Percentiles rank a stretch among this genome's conserved stretches.
Evolutionary conservation across 805 yeast species (phyloP).

Genomic region (Cyberlindnera euphorbiiphila): DNA sequence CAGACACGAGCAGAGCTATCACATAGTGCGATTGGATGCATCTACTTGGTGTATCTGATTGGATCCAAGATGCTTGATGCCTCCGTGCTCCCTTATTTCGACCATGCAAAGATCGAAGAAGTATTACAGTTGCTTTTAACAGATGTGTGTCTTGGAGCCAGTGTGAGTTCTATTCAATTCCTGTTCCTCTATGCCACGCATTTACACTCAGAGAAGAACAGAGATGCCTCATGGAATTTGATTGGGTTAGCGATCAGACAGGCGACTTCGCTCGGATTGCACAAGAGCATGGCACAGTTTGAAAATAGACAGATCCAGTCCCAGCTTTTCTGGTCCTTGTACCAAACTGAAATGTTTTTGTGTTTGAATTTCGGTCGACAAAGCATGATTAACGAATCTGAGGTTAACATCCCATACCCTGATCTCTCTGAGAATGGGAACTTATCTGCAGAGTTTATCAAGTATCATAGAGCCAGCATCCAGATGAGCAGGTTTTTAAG

Average conservation of each 20-base stretch:
- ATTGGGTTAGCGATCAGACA: constrained; percentile 46
- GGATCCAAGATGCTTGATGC: constrained; percentile 27
- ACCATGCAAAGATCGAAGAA: constrained; percentile 34
- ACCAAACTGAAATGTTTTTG: constrained; percentile 37
- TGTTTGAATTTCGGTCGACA: constrained; percentile 45
- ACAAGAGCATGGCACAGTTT: constrained; percentile 32
- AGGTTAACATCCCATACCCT: constrained; percentile 41
- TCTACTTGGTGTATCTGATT: constrained; percentile 41
- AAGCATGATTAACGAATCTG: constrained; percentile 41
- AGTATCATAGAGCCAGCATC: constrained; percentile 33
- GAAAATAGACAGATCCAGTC: constrained; percentile 25
- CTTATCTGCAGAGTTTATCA: constrained; percentile 26
- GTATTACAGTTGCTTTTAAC: constrained; percentile 40
- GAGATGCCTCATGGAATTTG: constrained; percentile 47
- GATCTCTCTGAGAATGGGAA: constrained; percentile 17
- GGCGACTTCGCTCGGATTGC: constrained; percentile 45
- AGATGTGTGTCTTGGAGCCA: constrained; percentile 42
- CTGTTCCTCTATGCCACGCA: constrained; percentile 40
- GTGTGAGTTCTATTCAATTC: constrained; percentile 41
- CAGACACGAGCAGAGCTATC: constrained; percentile 11
- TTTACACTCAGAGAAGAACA: constrained; percentile 40
- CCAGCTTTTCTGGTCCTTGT: constrained; percentile 39
- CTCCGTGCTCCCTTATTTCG: constrained; percentile 3
- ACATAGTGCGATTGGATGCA: constrained; percentile 35
- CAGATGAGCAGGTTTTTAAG: constrained; percentile 36